These are phyloP conservation scores for Boehmeria nivea DNA, from an alignment of 306 rosid genomes.

Conservation along the genomic window DNA sequence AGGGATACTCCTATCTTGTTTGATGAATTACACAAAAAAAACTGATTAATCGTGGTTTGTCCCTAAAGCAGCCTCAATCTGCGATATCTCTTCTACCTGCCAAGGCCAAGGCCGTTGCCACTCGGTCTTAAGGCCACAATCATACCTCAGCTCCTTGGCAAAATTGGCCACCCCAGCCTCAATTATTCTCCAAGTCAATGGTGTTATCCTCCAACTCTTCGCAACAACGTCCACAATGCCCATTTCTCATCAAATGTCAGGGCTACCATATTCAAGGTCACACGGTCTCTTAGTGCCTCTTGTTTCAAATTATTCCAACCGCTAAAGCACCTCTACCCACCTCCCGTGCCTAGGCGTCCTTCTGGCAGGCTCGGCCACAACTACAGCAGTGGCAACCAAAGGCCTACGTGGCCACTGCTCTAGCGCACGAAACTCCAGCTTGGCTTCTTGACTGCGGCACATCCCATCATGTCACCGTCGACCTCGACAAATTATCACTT, in stretches of 20 bases:
- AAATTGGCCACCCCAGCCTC: not conserved
- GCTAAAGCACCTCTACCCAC: not conserved
- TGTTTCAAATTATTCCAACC: not conserved
- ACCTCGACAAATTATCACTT: not conserved
- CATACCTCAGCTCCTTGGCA: no score
- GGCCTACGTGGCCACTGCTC: not conserved
- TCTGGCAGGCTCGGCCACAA: not conserved
- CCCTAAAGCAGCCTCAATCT: not conserved
- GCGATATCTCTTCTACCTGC: not conserved
- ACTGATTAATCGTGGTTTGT: not conserved
- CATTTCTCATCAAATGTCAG: not conserved
- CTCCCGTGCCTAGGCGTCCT: not conserved
- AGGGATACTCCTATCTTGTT: not conserved
- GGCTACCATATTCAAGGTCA: not conserved
- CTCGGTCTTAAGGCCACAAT: no score
- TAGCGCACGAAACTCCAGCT: no score
- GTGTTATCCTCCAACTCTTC: not conserved
- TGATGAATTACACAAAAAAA: conserved; percentile 8
- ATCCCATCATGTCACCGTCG: not conserved
- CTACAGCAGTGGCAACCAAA: not conserved
- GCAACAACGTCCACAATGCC: not conserved
- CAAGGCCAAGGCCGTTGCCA: no score
- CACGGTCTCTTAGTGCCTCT: not conserved
- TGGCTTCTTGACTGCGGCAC: not conserved
- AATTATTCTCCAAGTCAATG: not conserved